phyloP scores from a whole-genome alignment of 148 eudicot genomes.

The Rhododendron ovatum region DNA sequence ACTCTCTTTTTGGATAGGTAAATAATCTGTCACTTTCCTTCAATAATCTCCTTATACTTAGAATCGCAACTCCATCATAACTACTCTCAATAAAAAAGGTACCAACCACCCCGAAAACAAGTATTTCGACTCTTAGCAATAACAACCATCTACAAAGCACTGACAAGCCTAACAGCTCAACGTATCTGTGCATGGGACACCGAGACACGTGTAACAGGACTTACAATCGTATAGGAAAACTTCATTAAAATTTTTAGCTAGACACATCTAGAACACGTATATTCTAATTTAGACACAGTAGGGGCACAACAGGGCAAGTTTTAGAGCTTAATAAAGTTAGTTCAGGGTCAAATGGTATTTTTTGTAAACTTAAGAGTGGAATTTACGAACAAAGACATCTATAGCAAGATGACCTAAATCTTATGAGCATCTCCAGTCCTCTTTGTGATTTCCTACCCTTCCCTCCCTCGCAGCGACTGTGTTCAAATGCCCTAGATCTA shows the following conservation, averaged over 20 bases:
- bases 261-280: not conserved
- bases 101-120: not conserved
- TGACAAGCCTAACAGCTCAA: not conserved
- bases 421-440: not conserved
- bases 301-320: not conserved
- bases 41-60: not conserved
- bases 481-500: not conserved
- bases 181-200: not conserved
- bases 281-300: not conserved
- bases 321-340: not conserved
- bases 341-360: not conserved
- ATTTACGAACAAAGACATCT: not conserved
- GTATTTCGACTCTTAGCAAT: not conserved
- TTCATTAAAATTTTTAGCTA: not conserved
- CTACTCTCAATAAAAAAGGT: not conserved
- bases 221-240: not conserved
- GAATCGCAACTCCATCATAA: not conserved
- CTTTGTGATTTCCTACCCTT: not conserved
- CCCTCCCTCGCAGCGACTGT: not conserved
- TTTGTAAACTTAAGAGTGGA: not conserved
- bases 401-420: not conserved
- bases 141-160: not conserved
- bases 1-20: not conserved
- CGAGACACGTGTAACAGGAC: not conserved
- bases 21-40: not conserved